Evolutionary conservation across 2,329 filamentous ascomycete species (phyloP), one percentile per base, ranked within the genome.

Genomic region (Aspergillus udagawae): DNA sequence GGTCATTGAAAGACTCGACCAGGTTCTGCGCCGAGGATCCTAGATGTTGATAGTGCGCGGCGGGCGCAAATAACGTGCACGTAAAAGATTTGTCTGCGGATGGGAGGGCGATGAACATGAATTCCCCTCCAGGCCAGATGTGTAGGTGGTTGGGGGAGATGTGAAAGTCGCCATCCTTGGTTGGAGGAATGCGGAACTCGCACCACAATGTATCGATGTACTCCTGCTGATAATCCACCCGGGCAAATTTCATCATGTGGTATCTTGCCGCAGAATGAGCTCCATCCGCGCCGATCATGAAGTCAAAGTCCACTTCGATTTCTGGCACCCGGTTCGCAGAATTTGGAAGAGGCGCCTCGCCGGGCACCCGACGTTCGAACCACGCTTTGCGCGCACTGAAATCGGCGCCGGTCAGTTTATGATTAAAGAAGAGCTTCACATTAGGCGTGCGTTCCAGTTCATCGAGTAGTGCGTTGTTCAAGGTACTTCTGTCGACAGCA

Each of bases 51-150:
- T 91, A 96, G 55, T 90, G 82, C 2, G 79, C 74, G 41, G 87
- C 84, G 0, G 92, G 90, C 42, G 95, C 83, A 73, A 99, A 99
- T 3, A 99, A 82, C 0, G 95, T 99, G 73, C 92, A 96, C 0
- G 92, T 97, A 71, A 99, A 99, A 2, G 91, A 90, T 56, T 91
- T 92, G 71, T 97, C 92, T 74, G 91, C 73, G n/a, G 81, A 82
- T 0, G 94, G 93, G 47, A 99, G 92, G 20, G 94, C 95, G 69
- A 99, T 99, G 76, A 99, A 99, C 95, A 99, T 97, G 68, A 94
- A 93, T 45, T 92, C 86, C 66, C 87, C 87, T 32, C 90, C 92
- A 0, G 94, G 94, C 94, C 94, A 99, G 70, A 99, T 99, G 74
- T 99, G 94, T 1, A 99, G 81, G 71, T 97, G 92, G 67, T 97